Conservation (phyloP, 2,329 filamentous ascomycete species). For the Periconia sp. region DNA sequence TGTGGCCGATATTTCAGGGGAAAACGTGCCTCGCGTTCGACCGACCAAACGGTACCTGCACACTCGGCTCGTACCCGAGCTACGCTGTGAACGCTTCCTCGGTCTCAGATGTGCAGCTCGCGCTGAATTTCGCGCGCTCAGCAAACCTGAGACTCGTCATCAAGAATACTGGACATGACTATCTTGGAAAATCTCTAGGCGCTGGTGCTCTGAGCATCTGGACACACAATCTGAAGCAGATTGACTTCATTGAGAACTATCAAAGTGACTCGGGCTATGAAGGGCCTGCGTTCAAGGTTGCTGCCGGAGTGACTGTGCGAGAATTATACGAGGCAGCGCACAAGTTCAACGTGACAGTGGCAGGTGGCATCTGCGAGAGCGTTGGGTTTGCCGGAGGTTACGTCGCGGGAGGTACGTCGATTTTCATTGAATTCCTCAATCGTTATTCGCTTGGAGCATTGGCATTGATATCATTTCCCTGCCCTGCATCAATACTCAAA, state of each 20-base stretch:
- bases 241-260: constrained; percentile 15
- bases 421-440: background rate
- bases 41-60: constrained; percentile 10
- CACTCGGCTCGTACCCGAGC: constrained; percentile 6
- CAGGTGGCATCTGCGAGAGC: constrained; percentile 35
- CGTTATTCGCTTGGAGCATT: background rate
- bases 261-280: constrained; percentile 11
- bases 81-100: constrained; percentile 13
- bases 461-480: background rate
- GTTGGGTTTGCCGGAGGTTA: constrained; percentile 50
- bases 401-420: constrained; percentile 28
- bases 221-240: constrained; percentile 24
- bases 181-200: constrained; percentile 21
- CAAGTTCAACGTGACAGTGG: constrained; percentile 16
- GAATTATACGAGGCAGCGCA: constrained; percentile 23
- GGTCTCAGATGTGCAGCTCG: constrained; percentile 11
- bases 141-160: constrained; percentile 31
- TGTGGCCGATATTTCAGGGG: constrained; percentile 14
- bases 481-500: background rate
- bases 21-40: constrained; percentile 11
- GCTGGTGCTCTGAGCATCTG: constrained; percentile 18
- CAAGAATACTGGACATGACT: constrained; percentile 34
- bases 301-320: constrained; percentile 26
- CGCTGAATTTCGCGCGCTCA: constrained; percentile 22
- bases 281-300: constrained; percentile 23